Evolutionary conservation across 306 rosid species (phyloP).

Genomic region (Vigna nakashimae): DNA sequence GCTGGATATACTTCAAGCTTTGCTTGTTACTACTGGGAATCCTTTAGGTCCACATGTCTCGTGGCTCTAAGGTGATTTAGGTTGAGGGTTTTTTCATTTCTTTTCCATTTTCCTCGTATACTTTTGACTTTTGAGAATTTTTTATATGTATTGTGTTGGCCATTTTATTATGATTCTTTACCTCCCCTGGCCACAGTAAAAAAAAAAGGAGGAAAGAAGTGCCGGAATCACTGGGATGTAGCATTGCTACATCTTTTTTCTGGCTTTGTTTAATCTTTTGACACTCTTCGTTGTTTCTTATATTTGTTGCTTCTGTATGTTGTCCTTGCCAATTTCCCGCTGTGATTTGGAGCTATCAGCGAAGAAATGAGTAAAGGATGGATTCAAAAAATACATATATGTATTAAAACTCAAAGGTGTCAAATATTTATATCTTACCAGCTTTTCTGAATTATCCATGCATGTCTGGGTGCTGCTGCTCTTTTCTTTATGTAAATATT

Average conservation of each 20-base stretch:
- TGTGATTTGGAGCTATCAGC: not conserved
- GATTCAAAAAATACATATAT: not conserved
- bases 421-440: not conserved
- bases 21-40: conserved; percentile 30
- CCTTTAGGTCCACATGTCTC: conserved; percentile 40
- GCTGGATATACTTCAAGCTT: conserved; percentile 37
- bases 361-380: not conserved
- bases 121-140: conserved; percentile 9
- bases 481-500: not conserved
- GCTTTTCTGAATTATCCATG: not conserved
- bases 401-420: not conserved
- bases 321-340: not conserved
- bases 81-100: not conserved
- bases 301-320: not conserved
- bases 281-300: not conserved
- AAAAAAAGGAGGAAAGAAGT: not conserved
- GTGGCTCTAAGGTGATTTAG: conserved; percentile 51
- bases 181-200: not conserved
- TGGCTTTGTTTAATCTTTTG: conserved; percentile 6
- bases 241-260: not conserved
- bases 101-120: conserved; percentile 11
- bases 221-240: conserved; percentile 20
- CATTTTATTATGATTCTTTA: conserved; percentile 20
- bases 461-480: not conserved
- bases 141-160: not conserved